phyloP scores from a whole-genome alignment of 495 filamentous ascomycete species.

The Bacidia gigantensis region DNA sequence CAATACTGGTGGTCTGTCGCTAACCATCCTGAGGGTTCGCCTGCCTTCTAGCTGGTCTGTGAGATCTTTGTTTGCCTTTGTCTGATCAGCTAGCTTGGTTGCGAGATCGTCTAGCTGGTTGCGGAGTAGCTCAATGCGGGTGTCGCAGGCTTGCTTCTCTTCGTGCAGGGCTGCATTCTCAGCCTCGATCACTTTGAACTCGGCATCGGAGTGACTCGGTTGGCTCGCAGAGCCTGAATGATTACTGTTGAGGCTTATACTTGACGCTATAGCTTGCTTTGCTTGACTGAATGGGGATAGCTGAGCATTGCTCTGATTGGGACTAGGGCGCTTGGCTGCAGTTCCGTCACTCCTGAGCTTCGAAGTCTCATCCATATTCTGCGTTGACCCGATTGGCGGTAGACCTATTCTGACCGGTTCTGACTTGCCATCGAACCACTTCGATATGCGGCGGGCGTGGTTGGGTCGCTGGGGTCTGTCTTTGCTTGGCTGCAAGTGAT shows the following conservation, averaged over 20 bases:
- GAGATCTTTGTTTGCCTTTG: slow-evolving; percentile 46
- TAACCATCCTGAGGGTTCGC: slow-evolving; percentile 27
- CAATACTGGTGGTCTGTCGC: not conserved
- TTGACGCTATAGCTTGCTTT: slow-evolving; percentile 28
- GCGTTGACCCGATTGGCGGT: slow-evolving; percentile 19
- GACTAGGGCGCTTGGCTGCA: slow-evolving; percentile 1
- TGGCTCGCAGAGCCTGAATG: slow-evolving; percentile 58
- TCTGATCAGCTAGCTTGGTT: slow-evolving; percentile 46
- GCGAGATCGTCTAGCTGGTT: slow-evolving; percentile 67
- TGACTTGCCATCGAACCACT: slow-evolving; percentile 41
- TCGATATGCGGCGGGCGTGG: slow-evolving; percentile 24
- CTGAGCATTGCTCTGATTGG: slow-evolving; percentile 13
- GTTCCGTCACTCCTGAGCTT: not conserved
- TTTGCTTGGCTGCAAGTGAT: not conserved
- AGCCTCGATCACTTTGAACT: slow-evolving; percentile 30
- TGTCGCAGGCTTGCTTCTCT: slow-evolving; percentile 61
- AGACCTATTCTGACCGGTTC: slow-evolving; percentile 32
- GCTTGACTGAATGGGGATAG: slow-evolving; percentile 18
- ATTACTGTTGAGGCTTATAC: slow-evolving; percentile 39
- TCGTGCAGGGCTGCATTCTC: slow-evolving; percentile 53
- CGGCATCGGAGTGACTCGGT: slow-evolving; percentile 42
- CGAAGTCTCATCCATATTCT: slow-evolving; percentile 4
- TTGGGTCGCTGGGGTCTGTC: not conserved
- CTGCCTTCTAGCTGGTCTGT: slow-evolving; percentile 44
- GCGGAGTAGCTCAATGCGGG: slow-evolving; percentile 49